Conservation (phyloP, 2,329 filamentous ascomycete species). For the Trichophyton mentagrophytes region DNA sequence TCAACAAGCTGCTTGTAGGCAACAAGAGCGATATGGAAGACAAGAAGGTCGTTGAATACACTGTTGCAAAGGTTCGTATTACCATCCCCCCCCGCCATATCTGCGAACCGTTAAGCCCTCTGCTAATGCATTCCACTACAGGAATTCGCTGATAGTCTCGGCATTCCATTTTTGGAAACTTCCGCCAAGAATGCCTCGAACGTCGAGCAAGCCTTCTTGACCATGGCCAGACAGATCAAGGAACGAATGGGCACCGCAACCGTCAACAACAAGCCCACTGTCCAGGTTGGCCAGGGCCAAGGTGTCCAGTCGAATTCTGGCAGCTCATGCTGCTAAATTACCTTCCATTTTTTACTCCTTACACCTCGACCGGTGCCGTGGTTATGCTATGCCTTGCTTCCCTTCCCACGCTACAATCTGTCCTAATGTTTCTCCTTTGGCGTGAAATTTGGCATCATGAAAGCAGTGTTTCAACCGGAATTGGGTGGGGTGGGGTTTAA, state of each 20-base stretch:
- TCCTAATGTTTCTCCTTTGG: slow-evolving; percentile 12
- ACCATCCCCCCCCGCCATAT: background rate
- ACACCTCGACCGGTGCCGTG: background rate
- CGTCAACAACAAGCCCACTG: slow-evolving; percentile 96
- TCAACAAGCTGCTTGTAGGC: slow-evolving; percentile 97
- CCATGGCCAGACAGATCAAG: slow-evolving; percentile 99
- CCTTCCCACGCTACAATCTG: slow-evolving; percentile 12
- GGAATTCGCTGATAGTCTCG: slow-evolving; percentile 98
- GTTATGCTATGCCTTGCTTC: slow-evolving; percentile 5
- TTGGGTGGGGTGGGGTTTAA: background rate
- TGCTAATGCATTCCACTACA: slow-evolving; percentile 27
- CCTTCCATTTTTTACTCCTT: slow-evolving; percentile 9
- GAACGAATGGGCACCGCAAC: slow-evolving; percentile 97
- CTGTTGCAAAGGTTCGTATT: slow-evolving; percentile 78
- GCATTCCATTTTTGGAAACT: slow-evolving; percentile 98
- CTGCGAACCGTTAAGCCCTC: background rate
- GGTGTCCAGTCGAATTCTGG: slow-evolving; percentile 79
- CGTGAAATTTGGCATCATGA: slow-evolving; percentile 13
- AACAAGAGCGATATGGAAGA: slow-evolving; percentile 99
- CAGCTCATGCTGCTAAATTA: slow-evolving; percentile 74
- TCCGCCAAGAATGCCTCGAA: slow-evolving; percentile 99
- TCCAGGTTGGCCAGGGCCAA: slow-evolving; percentile 89
- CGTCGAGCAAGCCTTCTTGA: slow-evolving; percentile 98
- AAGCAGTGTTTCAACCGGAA: slow-evolving; percentile 6
- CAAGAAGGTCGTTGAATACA: slow-evolving; percentile 99